These are phyloP conservation scores for Podosphaera fusca DNA, from an alignment of 2,329 filamentous ascomycete genomes.

Conservation along the genomic window DNA sequence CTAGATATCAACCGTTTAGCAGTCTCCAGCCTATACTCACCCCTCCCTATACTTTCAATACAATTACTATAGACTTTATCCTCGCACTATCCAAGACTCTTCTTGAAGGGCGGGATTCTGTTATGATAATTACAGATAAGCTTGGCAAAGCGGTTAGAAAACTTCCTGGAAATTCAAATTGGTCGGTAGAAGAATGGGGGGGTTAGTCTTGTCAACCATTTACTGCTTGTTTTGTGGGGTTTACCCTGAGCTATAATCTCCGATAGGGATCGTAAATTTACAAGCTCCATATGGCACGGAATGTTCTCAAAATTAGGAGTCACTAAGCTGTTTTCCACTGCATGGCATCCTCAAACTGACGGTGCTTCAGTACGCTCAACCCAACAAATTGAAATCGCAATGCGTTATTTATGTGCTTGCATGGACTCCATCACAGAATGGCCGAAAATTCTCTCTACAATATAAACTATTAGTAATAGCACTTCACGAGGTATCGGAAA, in stretches of 20 bases:
- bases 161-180: not conserved
- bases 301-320: not conserved
- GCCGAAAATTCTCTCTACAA: not conserved
- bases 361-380: too few relatives aligned
- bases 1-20: not conserved
- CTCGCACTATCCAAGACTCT: not conserved
- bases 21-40: not conserved
- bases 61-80: not conserved
- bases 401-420: not conserved
- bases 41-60: not conserved
- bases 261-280: not conserved
- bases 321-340: not conserved
- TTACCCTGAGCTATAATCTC: not conserved
- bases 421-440: not conserved
- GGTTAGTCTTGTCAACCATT: not conserved
- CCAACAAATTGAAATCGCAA: not conserved
- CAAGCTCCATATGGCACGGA: not conserved
- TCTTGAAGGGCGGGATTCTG: not conserved
- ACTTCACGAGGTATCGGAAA: not conserved
- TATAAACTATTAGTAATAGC: not conserved
- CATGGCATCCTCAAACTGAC: not conserved
- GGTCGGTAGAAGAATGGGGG: not conserved
- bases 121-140: not conserved
- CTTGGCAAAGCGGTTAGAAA: not conserved
- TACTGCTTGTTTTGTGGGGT: not conserved